Evolutionary conservation across 306 rosid species (phyloP), one percentile per base, ranked within the genome.

Genomic region (Cucurbita ficifolia): DNA sequence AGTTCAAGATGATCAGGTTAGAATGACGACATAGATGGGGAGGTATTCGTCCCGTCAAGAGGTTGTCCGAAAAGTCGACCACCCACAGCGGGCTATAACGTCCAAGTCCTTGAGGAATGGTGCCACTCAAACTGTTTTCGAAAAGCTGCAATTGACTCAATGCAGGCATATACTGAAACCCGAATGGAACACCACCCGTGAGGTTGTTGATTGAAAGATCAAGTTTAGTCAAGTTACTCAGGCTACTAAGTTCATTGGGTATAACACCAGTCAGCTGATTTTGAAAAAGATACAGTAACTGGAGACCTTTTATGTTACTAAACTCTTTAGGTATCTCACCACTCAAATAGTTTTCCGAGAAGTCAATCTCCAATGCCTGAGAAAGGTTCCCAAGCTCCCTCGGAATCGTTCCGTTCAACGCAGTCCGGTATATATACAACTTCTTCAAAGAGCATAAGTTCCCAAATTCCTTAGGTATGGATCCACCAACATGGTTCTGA

Each of bases 171-270:
- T 83, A 60, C 74, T 89, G 96, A 81, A 95, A 89, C 64, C 91
- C 91, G 42, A 19, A 59, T 2, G 99, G 96, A 81, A 95, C 83
- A 42, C 89, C 59, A 72, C 97, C 99, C 0, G 79, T 80, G 67
- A 95, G 97, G 46, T 64, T 24, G 72, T 95, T 95, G 52, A 95
- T 89, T 33, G 99, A 95, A 63, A 95, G 96, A 85, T 95, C 97
- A 56, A 95, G 88, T 83, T 82, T 86, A 21, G 86, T 40, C 75
- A 95, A 78, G 77, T 82, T 89, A 75, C 39, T 75, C 88, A 95
- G 77, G 75, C 64, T 80, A 51, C 92, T 82, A 45, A 94, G 80
- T 85, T 86, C 91, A 71, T 76, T 67, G 5, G 97, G 99, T 76
- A 94, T 91, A 78, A 82, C 83, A 80, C 99, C 99, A 4, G 87